phyloP scores from a whole-genome alignment of 2,329 filamentous ascomycete genomes.

The Chaetomium sp. region DNA sequence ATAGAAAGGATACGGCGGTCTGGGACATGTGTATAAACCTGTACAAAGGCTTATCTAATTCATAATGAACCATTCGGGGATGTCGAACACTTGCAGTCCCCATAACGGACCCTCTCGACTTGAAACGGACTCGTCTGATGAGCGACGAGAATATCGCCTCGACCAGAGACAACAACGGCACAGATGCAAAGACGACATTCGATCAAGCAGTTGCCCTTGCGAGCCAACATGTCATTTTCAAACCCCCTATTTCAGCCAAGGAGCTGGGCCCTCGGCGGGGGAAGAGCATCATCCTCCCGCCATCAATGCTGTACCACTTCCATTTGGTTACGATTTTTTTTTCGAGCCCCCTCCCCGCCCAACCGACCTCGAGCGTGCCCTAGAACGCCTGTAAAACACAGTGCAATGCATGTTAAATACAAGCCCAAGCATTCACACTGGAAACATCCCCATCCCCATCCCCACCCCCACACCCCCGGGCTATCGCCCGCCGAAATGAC shows the following conservation, averaged over 20 bases:
- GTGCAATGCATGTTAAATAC: slow-evolving; percentile 12
- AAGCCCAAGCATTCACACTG: slow-evolving; percentile 9
- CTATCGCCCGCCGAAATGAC: not conserved
- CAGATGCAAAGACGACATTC: not conserved
- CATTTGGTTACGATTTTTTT: slow-evolving; percentile 1
- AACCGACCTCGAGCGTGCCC: slow-evolving; percentile 5
- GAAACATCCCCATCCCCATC: not conserved
- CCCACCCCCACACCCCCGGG: not conserved
- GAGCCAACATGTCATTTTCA: not conserved
- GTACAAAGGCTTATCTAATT: slow-evolving; percentile 13
- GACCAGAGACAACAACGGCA: not conserved
- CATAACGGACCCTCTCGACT: not conserved
- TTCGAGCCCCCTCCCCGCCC: not conserved
- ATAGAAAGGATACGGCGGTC: not conserved
- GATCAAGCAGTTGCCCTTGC: not conserved
- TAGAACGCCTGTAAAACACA: slow-evolving; percentile 10
- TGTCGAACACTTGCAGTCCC: no score
- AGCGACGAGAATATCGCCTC: not conserved
- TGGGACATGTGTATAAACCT: slow-evolving; percentile 3
- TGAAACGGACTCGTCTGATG: not conserved
- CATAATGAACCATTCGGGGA: slow-evolving; percentile 7
- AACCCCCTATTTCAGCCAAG: not conserved
- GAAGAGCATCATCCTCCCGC: not conserved
- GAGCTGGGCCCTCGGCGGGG: not conserved
- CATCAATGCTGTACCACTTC: slow-evolving; percentile 12